Conservation (phyloP, 192 early-diverging fungal species). For the Bifiguratus adelaidae region DNA sequence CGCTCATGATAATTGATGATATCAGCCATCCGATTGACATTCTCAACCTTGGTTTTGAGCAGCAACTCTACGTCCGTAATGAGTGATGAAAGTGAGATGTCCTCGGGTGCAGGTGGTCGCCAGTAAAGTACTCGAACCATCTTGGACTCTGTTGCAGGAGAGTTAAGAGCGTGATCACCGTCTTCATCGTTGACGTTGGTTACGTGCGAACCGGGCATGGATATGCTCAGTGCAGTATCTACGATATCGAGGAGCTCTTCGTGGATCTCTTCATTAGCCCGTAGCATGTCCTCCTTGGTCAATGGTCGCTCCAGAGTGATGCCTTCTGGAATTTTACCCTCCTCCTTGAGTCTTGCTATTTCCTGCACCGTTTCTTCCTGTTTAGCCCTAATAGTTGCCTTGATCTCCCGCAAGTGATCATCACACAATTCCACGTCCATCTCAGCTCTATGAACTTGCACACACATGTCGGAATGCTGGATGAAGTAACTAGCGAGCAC, state of each 20-base stretch:
- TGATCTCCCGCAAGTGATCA: conserved; percentile 53
- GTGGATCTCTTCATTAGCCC: neutral
- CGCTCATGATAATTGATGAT: conserved; percentile 18
- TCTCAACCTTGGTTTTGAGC: conserved; percentile 13
- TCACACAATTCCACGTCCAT: conserved; percentile 67
- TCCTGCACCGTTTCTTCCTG: conserved; percentile 1
- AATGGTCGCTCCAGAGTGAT: too few species aligned
- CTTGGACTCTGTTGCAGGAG: conserved; percentile 37
- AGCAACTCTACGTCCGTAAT: conserved; percentile 13
- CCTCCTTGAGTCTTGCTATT: conserved; percentile 1
- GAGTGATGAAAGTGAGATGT: conserved; percentile 4
- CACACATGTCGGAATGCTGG: conserved; percentile 57
- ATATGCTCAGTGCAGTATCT: conserved; percentile 31
- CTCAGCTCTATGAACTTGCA: conserved; percentile 65
- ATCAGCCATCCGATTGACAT: conserved; percentile 28
- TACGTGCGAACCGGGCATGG: conserved; percentile 27
- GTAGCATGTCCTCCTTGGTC: neutral
- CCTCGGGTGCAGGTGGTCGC: conserved; percentile 25
- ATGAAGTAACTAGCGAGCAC: conserved; percentile 65
- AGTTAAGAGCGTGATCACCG: conserved; percentile 18
- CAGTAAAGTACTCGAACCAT: conserved; percentile 36
- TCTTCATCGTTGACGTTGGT: neutral
- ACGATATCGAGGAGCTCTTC: conserved; percentile 27
- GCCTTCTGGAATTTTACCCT: neutral
- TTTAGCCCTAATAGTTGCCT: conserved; percentile 25